Percentiles rank a stretch among this genome's conserved stretches.
phyloP scores from a whole-genome alignment of 345 rosid species.

The Salix koriyanagi region DNA sequence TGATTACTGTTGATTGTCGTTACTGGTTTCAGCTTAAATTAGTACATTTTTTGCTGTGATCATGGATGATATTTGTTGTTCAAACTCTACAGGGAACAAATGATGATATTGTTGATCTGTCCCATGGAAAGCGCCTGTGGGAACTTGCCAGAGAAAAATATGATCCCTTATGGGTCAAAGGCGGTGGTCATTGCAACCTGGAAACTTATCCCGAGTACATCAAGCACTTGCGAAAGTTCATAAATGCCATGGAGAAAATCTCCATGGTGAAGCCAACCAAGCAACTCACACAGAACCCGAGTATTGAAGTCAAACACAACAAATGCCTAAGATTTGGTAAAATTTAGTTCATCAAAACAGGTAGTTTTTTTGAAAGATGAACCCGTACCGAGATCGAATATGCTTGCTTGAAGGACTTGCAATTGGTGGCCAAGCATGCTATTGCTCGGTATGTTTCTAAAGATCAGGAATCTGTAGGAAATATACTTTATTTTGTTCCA shows the following conservation, averaged over 20 bases:
- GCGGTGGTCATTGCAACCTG: conserved; percentile 97
- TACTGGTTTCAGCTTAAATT: not conserved
- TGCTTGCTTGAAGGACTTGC: conserved; percentile 7
- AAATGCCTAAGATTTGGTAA: conserved; percentile 42
- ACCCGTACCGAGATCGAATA: not conserved
- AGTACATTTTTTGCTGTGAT: not conserved
- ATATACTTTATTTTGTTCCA: conserved; percentile 14
- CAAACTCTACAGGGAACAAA: conserved; percentile 70
- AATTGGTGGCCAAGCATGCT: conserved; percentile 11
- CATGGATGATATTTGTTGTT: not conserved
- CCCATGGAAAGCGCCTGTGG: conserved; percentile 91
- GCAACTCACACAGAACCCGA: conserved; percentile 42
- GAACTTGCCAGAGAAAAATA: conserved; percentile 85
- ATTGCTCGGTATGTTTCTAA: conserved; percentile 7
- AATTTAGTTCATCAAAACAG: conserved; percentile 13
- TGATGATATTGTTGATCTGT: conserved; percentile 83
- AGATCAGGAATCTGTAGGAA: conserved; percentile 15
- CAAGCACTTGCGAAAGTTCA: conserved; percentile 70
- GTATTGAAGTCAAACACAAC: conserved; percentile 60
- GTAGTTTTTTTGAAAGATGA: conserved; percentile 8
- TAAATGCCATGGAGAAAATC: conserved; percentile 89
- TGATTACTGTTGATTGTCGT: not conserved
- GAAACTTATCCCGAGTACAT: conserved; percentile 94
- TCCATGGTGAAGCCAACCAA: conserved; percentile 46
- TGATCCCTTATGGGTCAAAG: conserved; percentile 92